Conservation (phyloP, 768 basidiomycete species). For the Tricholoma terreum region DNA sequence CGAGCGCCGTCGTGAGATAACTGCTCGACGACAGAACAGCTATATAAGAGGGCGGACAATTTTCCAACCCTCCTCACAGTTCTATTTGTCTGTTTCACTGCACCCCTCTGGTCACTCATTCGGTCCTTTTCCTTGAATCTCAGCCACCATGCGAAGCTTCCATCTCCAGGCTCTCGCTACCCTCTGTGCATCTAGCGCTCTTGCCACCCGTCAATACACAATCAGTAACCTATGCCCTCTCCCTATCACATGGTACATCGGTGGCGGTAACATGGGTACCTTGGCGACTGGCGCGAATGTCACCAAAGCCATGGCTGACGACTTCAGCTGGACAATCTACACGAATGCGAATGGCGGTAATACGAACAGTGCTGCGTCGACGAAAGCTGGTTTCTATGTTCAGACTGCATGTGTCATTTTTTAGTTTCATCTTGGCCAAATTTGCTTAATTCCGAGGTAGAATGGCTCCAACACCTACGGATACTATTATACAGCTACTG, state of each 20-base stretch:
- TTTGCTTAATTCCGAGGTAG: too few relatives aligned
- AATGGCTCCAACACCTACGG: conserved; percentile 4
- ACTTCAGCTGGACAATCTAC: conserved; percentile 25
- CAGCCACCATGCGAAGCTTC: too few relatives aligned
- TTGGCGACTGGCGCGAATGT: conserved; percentile 2
- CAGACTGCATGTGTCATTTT: neutral
- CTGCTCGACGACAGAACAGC: too few relatives aligned
- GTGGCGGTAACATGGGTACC: conserved; percentile 8
- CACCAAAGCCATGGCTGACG: conserved; percentile 10
- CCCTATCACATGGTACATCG: conserved; percentile 3
- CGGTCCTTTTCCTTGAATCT: too few relatives aligned
- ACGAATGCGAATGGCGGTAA: conserved; percentile 26
- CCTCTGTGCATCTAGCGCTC: neutral
- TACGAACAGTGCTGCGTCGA: conserved; percentile 16
- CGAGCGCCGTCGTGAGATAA: too few relatives aligned
- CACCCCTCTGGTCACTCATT: too few relatives aligned
- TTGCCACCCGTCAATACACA: conserved; percentile 9
- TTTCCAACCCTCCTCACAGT: too few relatives aligned
- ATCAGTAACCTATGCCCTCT: conserved; percentile 13
- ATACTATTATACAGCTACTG: conserved; percentile 30
- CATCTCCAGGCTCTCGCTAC: neutral
- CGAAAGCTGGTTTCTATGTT: conserved; percentile 23
- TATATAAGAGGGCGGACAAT: too few relatives aligned
- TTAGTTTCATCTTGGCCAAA: neutral
- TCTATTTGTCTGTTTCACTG: too few relatives aligned